Evolutionary conservation across 805 yeast species (phyloP), one percentile per base, ranked within the genome.

Genomic region (Kuraishia ogatae): DNA sequence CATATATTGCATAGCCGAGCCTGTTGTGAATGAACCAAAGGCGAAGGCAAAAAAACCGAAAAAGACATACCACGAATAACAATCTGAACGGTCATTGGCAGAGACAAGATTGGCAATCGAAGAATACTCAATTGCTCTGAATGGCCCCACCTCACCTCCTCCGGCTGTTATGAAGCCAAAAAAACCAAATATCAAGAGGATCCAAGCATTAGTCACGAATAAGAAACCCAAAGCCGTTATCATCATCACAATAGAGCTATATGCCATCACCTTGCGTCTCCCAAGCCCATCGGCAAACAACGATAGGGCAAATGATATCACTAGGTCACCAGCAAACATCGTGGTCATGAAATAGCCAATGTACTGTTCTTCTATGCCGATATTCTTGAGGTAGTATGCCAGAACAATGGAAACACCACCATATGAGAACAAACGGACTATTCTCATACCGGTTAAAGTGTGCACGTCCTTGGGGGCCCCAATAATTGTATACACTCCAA

Each of bases 121-220:
- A 29, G 80, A 70, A 58, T 80, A 84, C 60, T 81, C 86, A n/a
- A 81, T 67, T 8, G 83, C 75, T 56, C 83, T 68, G 64, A 80
- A 81, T 1, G 85, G 82, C 0, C 85, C 84, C 23, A 79, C 81
- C 57, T 81, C 86, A 5, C 77, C 77, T 2, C 85, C 85, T n/a
- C 77, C 69, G 2, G 84, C 83, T 1, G 84, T 79, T 23, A 81
- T 69, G n/a, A 80, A 76, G 2, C 86, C 85, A 11, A 77, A 49
- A 17, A 77, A 64, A 1, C 80, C 73, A 1, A 75, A 70, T 0
- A 66, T 51, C 47, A 74, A 66, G 51, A 81, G 62, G 1, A 74
- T 19, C 46, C 61, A 62, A 53, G 64, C 70, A 58, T 71, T 71
- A 17, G 68, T 66, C 7, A 69, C 56, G 20, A 67, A 53, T 2